Evolutionary conservation across 306 rosid species (phyloP).

Genomic region (Sophora flavescens): DNA sequence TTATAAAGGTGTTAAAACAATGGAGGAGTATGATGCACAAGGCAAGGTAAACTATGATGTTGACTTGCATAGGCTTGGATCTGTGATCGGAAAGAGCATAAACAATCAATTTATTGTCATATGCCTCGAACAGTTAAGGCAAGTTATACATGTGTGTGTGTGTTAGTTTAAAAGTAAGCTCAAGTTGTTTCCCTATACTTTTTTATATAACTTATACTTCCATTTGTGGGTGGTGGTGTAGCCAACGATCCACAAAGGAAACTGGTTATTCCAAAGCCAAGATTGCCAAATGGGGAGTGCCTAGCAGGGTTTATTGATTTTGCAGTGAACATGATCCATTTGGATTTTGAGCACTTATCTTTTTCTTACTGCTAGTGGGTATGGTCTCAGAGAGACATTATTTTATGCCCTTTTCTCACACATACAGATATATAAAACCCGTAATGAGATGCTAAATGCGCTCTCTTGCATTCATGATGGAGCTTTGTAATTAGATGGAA

Average conservation of each 20-base stretch:
- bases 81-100: constrained; percentile 59
- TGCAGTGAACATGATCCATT: too few species aligned
- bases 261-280: too few species aligned
- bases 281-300: too few species aligned
- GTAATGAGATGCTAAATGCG: constrained; percentile 62
- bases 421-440: constrained; percentile 60
- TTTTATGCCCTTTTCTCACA: not conserved
- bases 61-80: constrained; percentile 65
- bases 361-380: too few species aligned
- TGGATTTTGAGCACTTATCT: too few species aligned
- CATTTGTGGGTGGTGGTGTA: too few species aligned
- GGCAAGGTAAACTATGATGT: constrained; percentile 53
- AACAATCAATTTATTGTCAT: constrained; percentile 61
- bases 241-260: too few species aligned
- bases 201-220: too few species aligned
- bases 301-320: too few species aligned
- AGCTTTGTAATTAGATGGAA: constrained; percentile 77
- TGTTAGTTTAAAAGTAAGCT: too few species aligned
- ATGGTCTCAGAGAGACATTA: too few species aligned
- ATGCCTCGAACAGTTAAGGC: constrained; percentile 68
- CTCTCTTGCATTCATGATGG: constrained; percentile 69
- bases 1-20: constrained; percentile 57
- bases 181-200: too few species aligned
- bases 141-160: constrained; percentile 32
- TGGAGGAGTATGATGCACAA: constrained; percentile 63